phyloP scores from a whole-genome alignment of 139 green algal species.

The Nannochloris sp. region DNA sequence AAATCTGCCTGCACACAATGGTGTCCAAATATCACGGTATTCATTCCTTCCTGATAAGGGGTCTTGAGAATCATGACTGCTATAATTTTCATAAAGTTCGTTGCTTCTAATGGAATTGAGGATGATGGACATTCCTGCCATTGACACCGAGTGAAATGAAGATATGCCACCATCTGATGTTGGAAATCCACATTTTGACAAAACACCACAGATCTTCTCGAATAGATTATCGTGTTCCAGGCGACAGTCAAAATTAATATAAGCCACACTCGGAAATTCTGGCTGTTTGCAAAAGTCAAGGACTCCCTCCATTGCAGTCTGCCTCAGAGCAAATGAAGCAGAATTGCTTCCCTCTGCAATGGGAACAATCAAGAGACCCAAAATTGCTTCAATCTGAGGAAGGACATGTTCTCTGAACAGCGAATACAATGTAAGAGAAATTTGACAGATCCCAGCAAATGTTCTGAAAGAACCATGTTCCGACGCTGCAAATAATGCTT shows the following conservation, averaged over 20 bases:
- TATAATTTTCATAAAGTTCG: background rate
- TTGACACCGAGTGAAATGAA: constrained; percentile 64
- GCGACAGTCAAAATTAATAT: constrained; percentile 79
- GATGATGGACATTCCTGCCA: constrained; percentile 84
- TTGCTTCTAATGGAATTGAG: constrained; percentile 39
- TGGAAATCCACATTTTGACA: constrained; percentile 74
- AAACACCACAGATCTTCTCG: constrained; percentile 58
- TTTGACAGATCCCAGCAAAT: constrained; percentile 45
- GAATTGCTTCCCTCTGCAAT: constrained; percentile 61
- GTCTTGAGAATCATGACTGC: background rate
- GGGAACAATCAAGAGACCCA: constrained; percentile 65
- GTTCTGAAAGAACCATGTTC: constrained; percentile 24
- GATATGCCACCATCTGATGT: constrained; percentile 53
- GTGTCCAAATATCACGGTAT: constrained; percentile 30
- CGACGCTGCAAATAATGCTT: constrained; percentile 38
- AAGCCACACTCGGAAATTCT: constrained; percentile 76
- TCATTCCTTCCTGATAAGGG: background rate
- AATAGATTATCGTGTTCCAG: constrained; percentile 74
- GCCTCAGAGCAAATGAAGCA: constrained; percentile 45
- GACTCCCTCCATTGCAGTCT: constrained; percentile 83
- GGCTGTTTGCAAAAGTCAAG: constrained; percentile 84
- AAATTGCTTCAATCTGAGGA: constrained; percentile 77
- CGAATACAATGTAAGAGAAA: constrained; percentile 63
- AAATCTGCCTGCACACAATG: constrained; percentile 9
- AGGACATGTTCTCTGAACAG: constrained; percentile 59